These are phyloP conservation scores for Sanghuangporus sanghuang DNA, from an alignment of 1,284 basidiomycete genomes.

Conservation along the genomic window DNA sequence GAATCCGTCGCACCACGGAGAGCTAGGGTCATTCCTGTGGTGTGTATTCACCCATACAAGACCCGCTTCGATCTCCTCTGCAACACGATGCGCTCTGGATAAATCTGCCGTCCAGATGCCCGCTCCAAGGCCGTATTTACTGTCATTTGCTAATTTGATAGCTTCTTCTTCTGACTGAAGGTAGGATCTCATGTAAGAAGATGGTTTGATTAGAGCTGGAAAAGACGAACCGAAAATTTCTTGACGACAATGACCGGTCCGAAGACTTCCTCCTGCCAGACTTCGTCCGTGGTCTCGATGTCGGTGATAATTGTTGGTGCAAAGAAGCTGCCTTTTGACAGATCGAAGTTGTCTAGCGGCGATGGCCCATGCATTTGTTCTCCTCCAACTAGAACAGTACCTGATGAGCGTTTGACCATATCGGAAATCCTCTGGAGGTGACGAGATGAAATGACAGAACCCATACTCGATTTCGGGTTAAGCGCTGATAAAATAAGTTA, in stretches of 20 bases:
- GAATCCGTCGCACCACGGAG: conserved; percentile 59
- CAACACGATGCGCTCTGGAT: conserved; percentile 66
- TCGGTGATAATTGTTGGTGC: conserved; percentile 69
- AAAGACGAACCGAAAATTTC: conserved; percentile 48
- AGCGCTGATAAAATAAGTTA: conserved; percentile 39
- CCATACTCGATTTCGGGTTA: conserved; percentile 69
- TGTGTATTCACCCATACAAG: conserved; percentile 84
- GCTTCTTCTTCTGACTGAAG: conserved; percentile 59
- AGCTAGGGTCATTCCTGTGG: conserved; percentile 82
- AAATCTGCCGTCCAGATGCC: conserved; percentile 75
- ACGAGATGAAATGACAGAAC: conserved; percentile 61
- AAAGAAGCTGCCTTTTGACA: conserved; percentile 67
- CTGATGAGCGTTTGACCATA: conserved; percentile 46
- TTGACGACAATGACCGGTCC: conserved; percentile 73
- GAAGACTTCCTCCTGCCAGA: conserved; percentile 82
- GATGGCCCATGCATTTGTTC: conserved; percentile 53
- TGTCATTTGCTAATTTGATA: conserved; percentile 64
- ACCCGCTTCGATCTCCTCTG: conserved; percentile 63
- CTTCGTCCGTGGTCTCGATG: conserved; percentile 49
- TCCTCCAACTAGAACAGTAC: conserved; percentile 61
- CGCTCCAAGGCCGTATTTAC: conserved; percentile 75
- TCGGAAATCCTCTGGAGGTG: conserved; percentile 60
- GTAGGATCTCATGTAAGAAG: not conserved
- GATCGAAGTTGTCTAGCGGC: conserved; percentile 61
- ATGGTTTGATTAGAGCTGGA: not conserved